Evolutionary conservation across 768 basidiomycete genomes (phyloP).

Genomic region (Lyophyllum shimeji): DNA sequence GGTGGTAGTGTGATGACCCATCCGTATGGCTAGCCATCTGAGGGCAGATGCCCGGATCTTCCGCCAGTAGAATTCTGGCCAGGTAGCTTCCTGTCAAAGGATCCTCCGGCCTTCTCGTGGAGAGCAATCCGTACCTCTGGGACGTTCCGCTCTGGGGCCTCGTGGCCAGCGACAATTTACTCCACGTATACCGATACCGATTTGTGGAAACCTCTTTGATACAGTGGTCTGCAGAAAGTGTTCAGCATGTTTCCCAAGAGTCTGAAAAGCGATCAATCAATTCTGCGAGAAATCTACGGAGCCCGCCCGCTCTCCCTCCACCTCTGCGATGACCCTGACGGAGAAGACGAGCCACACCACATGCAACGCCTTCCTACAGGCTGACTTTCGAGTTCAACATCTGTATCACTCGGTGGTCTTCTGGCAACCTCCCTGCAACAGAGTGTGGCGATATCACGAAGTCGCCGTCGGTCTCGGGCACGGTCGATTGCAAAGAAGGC

Average conservation of each 20-base stretch:
- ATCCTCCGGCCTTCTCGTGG: not conserved
- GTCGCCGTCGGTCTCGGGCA: slow-evolving; percentile 26
- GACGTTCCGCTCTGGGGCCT: not conserved
- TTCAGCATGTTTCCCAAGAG: not conserved
- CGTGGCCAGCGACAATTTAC: not conserved
- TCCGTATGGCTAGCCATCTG: not conserved
- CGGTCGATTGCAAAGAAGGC: slow-evolving; percentile 33
- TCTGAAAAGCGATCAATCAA: not conserved
- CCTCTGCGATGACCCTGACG: not conserved
- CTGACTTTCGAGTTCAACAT: slow-evolving; percentile 49
- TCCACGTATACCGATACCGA: not conserved
- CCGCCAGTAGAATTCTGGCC: not conserved
- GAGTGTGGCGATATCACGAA: slow-evolving; percentile 24
- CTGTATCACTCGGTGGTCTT: slow-evolving; percentile 61
- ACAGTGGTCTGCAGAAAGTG: not conserved
- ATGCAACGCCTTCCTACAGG: slow-evolving; percentile 1
- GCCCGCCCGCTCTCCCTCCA: not conserved
- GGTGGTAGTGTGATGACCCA: not conserved
- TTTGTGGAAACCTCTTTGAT: not conserved
- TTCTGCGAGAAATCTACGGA: not conserved
- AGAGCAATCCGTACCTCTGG: not conserved
- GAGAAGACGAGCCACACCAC: not conserved
- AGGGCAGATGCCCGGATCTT: not conserved
- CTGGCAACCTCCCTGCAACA: slow-evolving; percentile 41
- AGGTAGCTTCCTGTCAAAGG: not conserved